Conservation (phyloP, 164 flowering plant species). For the Macadamia tetraphylla region DNA sequence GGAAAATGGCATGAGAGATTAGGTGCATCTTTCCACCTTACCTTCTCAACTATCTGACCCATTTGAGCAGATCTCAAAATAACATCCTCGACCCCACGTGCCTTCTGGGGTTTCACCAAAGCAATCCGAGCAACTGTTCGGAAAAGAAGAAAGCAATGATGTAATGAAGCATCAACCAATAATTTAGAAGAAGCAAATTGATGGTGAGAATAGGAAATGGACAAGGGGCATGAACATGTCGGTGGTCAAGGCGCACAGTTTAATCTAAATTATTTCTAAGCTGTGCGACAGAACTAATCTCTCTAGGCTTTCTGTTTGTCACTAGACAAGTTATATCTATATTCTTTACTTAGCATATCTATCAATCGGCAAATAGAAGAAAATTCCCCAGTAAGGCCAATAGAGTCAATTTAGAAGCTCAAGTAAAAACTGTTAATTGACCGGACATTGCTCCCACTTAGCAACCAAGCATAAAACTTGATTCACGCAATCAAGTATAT, state of each 20-base stretch:
- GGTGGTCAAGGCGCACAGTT: too few relatives aligned
- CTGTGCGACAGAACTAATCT: too few relatives aligned
- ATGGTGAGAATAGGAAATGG: too few relatives aligned
- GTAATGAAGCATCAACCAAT: neutral
- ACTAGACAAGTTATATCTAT: too few relatives aligned
- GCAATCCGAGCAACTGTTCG: slow-evolving; percentile 87
- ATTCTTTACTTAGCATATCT: neutral
- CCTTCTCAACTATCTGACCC: slow-evolving; percentile 97
- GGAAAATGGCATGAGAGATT: neutral
- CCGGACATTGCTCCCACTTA: too few relatives aligned
- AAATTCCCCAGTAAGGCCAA: neutral
- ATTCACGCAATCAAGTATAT: too few relatives aligned
- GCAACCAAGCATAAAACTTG: too few relatives aligned
- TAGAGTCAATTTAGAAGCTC: neutral
- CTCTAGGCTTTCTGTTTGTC: too few relatives aligned
- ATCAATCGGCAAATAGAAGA: neutral
- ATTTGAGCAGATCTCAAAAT: slow-evolving; percentile 79
- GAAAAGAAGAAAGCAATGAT: neutral
- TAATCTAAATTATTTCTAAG: too few relatives aligned
- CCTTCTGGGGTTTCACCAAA: slow-evolving; percentile 95
- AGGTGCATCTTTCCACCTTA: slow-evolving; percentile 14
- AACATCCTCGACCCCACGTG: slow-evolving; percentile 97
- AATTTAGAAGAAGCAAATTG: too few relatives aligned
- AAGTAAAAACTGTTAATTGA: too few relatives aligned
- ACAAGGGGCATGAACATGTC: too few relatives aligned